Base-by-base conservation (phyloP, 2,329 filamentous ascomycete species). In the Volutella citrinella region DNA sequence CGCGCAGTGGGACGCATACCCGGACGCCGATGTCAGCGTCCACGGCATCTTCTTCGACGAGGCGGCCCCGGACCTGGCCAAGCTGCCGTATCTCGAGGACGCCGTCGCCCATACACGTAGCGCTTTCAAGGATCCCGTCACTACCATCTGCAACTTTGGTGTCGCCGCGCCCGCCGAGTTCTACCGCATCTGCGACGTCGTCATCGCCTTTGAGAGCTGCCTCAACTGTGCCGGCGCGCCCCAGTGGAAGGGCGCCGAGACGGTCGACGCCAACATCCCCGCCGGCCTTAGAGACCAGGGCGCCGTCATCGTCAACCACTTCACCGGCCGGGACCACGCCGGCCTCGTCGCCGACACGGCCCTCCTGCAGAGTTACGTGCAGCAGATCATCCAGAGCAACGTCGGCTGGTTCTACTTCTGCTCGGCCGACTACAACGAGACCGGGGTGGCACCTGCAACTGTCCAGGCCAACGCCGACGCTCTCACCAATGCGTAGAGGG, bases 11-110 rank as follows among this genome's bases (percentile, higher is more conserved):
- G 23, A 37, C 5, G 26, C 33, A 0, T 51, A 50, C 20, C 3
- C 32, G 1, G 27, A 14, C 1, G 35, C 38, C 3, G 27, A 53
- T 12, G 27, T 53, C 12, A 29, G 39, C 7, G 33, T 52, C 11
- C 33, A 50, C 10, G 49, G 51, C 22, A 40, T 52, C 22, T 54
- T 51, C 33, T 43, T 52, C 12, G 49, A 52, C 25, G 49, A 53
- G 23, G 31, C 38, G 4, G 21, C 14, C 4, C 9, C 12, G 20
- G 20, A 22, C 20, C 9, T 9, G 20, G 32, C 33, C 10, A 18
- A 48, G 23, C 35, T 40, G 21, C 21, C 34, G 2, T 51, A 52
- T 29, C 38, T 53, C 19, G 41, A 31, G 3, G 40, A 49, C 15
- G 43, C 43, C 4, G 39, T 46, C 6, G 29, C 30, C 0, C 45